phyloP scores from a whole-genome alignment of 768 basidiomycete genomes.

The Baorangia bicolor region DNA sequence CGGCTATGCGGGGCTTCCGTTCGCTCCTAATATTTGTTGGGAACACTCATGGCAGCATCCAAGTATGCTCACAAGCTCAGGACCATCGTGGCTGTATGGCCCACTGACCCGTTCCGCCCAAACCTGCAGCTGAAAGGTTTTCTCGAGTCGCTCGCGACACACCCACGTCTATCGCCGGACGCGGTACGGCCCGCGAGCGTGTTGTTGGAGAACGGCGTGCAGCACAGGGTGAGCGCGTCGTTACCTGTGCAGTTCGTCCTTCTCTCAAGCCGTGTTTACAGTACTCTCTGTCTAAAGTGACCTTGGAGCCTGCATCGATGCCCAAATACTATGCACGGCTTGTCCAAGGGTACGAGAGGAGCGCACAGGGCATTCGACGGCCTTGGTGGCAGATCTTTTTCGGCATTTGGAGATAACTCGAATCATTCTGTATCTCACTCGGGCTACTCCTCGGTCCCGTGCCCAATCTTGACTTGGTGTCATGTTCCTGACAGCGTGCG shows the following conservation, averaged over 20 bases:
- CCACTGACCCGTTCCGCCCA: slow-evolving; percentile 71
- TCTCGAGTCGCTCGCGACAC: slow-evolving; percentile 59
- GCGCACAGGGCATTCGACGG: slow-evolving; percentile 69
- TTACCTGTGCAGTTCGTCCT: neutral
- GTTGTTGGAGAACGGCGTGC: slow-evolving; percentile 53
- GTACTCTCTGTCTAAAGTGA: slow-evolving; percentile 67
- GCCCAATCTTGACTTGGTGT: neutral
- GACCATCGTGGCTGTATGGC: slow-evolving; percentile 61
- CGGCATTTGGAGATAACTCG: slow-evolving; percentile 52
- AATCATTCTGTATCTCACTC: neutral
- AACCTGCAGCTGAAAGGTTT: slow-evolving; percentile 71
- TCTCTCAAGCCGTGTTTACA: slow-evolving; percentile 32
- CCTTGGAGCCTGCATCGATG: slow-evolving; percentile 65
- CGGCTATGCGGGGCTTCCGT: neutral
- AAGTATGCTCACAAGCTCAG: slow-evolving; percentile 51
- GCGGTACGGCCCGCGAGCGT: slow-evolving; percentile 61
- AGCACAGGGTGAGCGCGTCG: slow-evolving; percentile 49
- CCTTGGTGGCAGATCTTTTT: slow-evolving; percentile 88
- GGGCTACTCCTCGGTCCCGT: neutral
- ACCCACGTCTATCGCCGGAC: slow-evolving; percentile 62
- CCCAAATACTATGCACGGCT: slow-evolving; percentile 74
- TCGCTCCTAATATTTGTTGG: too few species aligned
- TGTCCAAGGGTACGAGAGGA: slow-evolving; percentile 72
- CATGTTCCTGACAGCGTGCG: neutral
- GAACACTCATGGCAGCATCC: slow-evolving; percentile 29